A percentile compares a stretch with the other conserved stretches of the same genome.
phyloP scores from a whole-genome alignment of 306 rosid genomes.

The Hippophae tibetana region DNA sequence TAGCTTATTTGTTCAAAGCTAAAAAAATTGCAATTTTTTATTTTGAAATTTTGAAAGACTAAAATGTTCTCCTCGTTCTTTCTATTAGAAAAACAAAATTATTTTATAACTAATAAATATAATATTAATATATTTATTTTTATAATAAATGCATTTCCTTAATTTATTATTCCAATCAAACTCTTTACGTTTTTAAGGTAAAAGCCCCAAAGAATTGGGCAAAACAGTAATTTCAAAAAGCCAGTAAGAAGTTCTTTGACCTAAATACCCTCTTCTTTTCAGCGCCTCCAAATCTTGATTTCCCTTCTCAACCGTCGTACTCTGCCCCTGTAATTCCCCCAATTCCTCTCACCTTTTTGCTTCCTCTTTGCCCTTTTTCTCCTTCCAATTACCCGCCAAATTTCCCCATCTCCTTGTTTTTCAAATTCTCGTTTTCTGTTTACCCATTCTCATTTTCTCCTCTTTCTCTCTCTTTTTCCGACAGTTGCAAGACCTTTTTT shows the following conservation, averaged over 20 bases:
- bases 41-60: no score
- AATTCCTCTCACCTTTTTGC: conserved; percentile 23
- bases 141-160: no score
- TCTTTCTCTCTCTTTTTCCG: not conserved
- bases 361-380: conserved; percentile 51
- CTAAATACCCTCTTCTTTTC: conserved; percentile 67
- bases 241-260: conserved; percentile 36
- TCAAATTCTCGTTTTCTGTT: conserved; percentile 31
- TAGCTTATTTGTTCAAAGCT: no score
- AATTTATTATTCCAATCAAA: no score
- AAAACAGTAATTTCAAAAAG: conserved; percentile 51
- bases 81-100: no score
- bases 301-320: conserved; percentile 70
- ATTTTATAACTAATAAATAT: no score
- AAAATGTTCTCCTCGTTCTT: no score
- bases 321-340: conserved; percentile 42
- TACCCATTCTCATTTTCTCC: not conserved
- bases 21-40: no score
- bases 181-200: no score
- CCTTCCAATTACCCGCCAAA: conserved; percentile 84
- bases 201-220: conserved; percentile 19
- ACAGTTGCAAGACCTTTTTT: conserved; percentile 16
- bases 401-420: conserved; percentile 27
- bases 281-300: conserved; percentile 43
- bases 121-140: no score